These are phyloP conservation scores for Byssoonygena ceratinophila DNA, from an alignment of 2,329 filamentous ascomycete species.

Conservation along the genomic window DNA sequence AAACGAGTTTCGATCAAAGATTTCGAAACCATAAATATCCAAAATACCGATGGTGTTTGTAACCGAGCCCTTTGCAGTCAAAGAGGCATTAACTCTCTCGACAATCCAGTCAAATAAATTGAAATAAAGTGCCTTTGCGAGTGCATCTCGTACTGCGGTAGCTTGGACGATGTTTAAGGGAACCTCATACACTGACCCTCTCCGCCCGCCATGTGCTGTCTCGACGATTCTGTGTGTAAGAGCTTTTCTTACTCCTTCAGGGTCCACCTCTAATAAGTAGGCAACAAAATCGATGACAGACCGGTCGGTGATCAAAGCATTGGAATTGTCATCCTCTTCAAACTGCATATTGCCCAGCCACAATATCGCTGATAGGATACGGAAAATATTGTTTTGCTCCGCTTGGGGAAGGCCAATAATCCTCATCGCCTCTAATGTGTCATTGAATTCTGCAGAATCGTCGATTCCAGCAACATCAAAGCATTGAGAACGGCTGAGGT, in stretches of 20 bases:
- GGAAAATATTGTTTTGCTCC: slow-evolving; percentile 94
- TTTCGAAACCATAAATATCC: slow-evolving; percentile 98
- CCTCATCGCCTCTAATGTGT: slow-evolving; percentile 89
- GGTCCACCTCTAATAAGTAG: slow-evolving; percentile 80
- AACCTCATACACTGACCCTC: slow-evolving; percentile 59
- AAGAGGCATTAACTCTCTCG: slow-evolving; percentile 74
- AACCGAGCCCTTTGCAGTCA: slow-evolving; percentile 65
- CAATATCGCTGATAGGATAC: slow-evolving; percentile 80
- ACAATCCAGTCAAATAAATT: slow-evolving; percentile 99
- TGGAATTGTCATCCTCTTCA: slow-evolving; percentile 75
- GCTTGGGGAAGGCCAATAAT: slow-evolving; percentile 77
- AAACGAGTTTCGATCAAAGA: slow-evolving; percentile 98
- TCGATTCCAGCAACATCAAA: slow-evolving; percentile 91
- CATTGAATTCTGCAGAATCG: slow-evolving; percentile 75
- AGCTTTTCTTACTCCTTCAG: slow-evolving; percentile 68
- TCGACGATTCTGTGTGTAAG: slow-evolving; percentile 82
- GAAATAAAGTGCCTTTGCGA: slow-evolving; percentile 92
- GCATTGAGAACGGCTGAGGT: slow-evolving; percentile 90
- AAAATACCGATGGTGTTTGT: slow-evolving; percentile 88
- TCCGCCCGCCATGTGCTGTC: slow-evolving; percentile 53
- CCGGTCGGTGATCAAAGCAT: slow-evolving; percentile 75
- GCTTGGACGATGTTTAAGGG: slow-evolving; percentile 85
- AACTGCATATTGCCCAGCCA: slow-evolving; percentile 96
- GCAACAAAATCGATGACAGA: slow-evolving; percentile 91
- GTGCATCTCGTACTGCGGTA: slow-evolving; percentile 71